Percentiles rank a stretch among this genome's conserved stretches.
phyloP scores from a whole-genome alignment of 2,329 filamentous ascomycete species.

The Macrophomina tecta region DNA sequence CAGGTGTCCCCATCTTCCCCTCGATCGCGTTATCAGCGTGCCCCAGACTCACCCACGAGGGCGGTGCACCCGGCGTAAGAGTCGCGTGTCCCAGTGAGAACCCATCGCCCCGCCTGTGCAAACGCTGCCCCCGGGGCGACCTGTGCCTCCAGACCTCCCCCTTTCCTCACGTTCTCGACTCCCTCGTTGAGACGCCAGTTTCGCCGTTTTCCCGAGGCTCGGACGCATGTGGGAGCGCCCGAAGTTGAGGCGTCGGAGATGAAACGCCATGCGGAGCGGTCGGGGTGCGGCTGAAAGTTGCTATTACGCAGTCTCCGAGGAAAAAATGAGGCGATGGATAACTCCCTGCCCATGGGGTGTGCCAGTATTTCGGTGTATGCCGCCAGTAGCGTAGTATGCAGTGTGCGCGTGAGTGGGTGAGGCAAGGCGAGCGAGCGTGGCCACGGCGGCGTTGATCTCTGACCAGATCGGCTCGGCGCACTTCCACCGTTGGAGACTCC shows the following conservation, averaged over 20 bases:
- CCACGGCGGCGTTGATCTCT: slow-evolving; percentile 18
- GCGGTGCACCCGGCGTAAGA: neutral
- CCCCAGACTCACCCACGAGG: slow-evolving; percentile 15
- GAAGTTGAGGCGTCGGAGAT: slow-evolving; percentile 24
- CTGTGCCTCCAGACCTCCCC: slow-evolving; percentile 27
- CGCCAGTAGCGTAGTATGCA: neutral
- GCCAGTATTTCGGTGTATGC: neutral
- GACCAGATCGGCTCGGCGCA: slow-evolving; percentile 6
- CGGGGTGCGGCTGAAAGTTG: slow-evolving; percentile 2
- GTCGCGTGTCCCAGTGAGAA: slow-evolving; percentile 11
- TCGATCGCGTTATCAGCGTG: slow-evolving; percentile 21
- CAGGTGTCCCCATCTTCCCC: slow-evolving; percentile 22
- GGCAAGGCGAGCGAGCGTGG: slow-evolving; percentile 18
- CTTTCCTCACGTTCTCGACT: slow-evolving; percentile 13
- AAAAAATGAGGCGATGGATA: slow-evolving; percentile 5
- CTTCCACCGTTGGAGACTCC: slow-evolving; percentile 7
- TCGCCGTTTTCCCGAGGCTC: slow-evolving; percentile 2
- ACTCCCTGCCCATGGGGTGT: slow-evolving; percentile 17
- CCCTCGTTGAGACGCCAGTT: neutral
- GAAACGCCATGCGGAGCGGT: slow-evolving; percentile 23
- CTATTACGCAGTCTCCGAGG: neutral
- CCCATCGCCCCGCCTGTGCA: neutral
- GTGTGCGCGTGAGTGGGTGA: neutral
- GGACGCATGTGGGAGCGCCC: slow-evolving; percentile 16
- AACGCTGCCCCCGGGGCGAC: neutral